A percentile compares a stretch with the other conserved stretches of the same genome.
Evolutionary conservation across 2,329 filamentous ascomycete genomes (phyloP).

Genomic region (Plectosphaerella cucumerina): DNA sequence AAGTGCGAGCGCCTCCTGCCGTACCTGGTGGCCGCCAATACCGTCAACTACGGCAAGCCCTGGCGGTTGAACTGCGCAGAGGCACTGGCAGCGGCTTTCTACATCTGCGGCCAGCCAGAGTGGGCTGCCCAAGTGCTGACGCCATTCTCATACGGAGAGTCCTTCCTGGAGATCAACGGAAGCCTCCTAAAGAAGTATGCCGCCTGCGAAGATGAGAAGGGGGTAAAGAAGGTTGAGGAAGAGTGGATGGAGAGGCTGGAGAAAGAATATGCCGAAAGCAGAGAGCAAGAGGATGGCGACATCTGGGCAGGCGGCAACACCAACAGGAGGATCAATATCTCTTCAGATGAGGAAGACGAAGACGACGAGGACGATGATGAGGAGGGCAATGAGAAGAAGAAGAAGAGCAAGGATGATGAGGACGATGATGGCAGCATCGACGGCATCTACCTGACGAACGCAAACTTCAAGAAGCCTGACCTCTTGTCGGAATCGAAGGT

Average conservation of each 20-base stretch:
- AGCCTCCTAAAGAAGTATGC: slow-evolving; percentile 80
- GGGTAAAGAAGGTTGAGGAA: slow-evolving; percentile 77
- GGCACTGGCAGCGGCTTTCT: slow-evolving; percentile 87
- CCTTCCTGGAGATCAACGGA: slow-evolving; percentile 88
- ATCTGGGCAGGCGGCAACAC: slow-evolving; percentile 90
- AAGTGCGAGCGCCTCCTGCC: slow-evolving; percentile 88
- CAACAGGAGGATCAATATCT: slow-evolving; percentile 58
- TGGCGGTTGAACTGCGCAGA: slow-evolving; percentile 96
- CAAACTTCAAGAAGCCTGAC: slow-evolving; percentile 27
- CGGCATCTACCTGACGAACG: slow-evolving; percentile 58
- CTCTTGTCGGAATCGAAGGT: slow-evolving; percentile 34
- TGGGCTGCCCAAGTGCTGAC: slow-evolving; percentile 84
- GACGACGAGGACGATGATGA: slow-evolving; percentile 45
- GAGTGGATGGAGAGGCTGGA: slow-evolving; percentile 89
- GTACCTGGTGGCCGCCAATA: slow-evolving; percentile 94
- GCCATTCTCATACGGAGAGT: slow-evolving; percentile 82
- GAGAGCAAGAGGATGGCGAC: slow-evolving; percentile 62
- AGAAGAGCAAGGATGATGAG: slow-evolving; percentile 23
- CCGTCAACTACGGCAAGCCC: slow-evolving; percentile 94
- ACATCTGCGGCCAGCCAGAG: slow-evolving; percentile 84
- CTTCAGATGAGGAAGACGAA: slow-evolving; percentile 52
- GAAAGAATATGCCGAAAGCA: slow-evolving; percentile 78
- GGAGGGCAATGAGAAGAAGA: slow-evolving; percentile 38
- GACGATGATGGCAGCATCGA: slow-evolving; percentile 44
- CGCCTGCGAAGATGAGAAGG: slow-evolving; percentile 74